phyloP scores from a whole-genome alignment of 345 rosid genomes.

The Camelina sativa region DNA sequence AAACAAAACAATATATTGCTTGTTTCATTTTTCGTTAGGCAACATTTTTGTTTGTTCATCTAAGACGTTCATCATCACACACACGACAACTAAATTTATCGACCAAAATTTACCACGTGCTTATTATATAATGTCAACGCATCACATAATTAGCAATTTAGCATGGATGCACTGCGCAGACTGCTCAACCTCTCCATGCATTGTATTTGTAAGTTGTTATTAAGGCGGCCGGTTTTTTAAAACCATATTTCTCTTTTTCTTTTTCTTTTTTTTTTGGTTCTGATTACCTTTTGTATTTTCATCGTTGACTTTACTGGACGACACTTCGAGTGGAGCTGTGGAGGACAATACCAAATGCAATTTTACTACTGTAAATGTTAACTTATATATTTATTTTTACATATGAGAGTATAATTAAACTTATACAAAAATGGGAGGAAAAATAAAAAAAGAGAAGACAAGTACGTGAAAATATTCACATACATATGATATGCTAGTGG shows the following conservation, averaged over 20 bases:
- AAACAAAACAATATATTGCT: background rate
- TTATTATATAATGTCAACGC: conserved; percentile 3
- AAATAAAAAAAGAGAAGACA: background rate
- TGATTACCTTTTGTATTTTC: conserved; percentile 1
- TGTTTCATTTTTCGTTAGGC: background rate
- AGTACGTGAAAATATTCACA: conserved; percentile 11
- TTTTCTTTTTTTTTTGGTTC: too few species aligned
- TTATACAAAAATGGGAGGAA: background rate
- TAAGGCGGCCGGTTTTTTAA: conserved; percentile 1
- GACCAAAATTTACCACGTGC: background rate
- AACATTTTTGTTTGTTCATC: background rate
- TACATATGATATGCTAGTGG: conserved; percentile 15
- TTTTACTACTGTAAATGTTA: conserved; percentile 15
- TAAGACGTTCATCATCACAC: background rate
- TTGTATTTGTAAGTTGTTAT: conserved; percentile 25
- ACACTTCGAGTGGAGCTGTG: conserved; percentile 13
- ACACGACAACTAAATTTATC: background rate
- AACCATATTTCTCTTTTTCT: conserved; percentile 6
- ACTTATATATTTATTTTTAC: background rate
- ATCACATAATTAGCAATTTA: conserved; percentile 37
- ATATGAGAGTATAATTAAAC: background rate
- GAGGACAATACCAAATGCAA: conserved; percentile 27
- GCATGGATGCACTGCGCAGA: background rate
- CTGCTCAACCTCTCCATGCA: conserved; percentile 28
- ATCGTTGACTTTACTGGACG: background rate